Evolutionary conservation across 352 stramenopile genomes (phyloP), one percentile per base, ranked within the genome.

Genomic region (Globisporangium acanthophoron): DNA sequence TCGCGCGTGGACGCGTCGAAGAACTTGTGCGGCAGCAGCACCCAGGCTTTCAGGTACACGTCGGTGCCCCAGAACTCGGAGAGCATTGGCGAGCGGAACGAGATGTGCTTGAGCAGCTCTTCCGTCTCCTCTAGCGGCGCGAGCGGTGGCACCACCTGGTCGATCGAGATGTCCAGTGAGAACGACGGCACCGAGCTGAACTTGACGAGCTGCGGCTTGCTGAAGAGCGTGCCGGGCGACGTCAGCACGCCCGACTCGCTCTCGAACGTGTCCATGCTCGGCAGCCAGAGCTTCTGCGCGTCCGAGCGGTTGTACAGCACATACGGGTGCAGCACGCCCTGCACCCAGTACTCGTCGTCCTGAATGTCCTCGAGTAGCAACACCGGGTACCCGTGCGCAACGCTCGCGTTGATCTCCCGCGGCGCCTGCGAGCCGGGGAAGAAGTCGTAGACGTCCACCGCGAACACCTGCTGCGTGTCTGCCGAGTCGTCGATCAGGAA

Each of bases 11-110:
- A 62, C 0, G 67, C 49, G 29, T 86, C 76, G n/a, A 76, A 87
- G 58, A 90, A 90, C 27, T 73, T 73, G 61, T 87, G 69, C 15
- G 80, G 80, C 45, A 90, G 69, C 61, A 90, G 50, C 24, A 90
- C 65, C 80, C 80, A 90, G 15, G 80, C 80, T 45, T 90, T 84
- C 5, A 90, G 65, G 45, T 63, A 79, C 13, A 90, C 76, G 48
- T 90, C 80, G 1, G 71, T 84, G 16, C 77, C 80, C 80, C 80
- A 90, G 57, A 90, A 90, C 39, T 69, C 27, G 4, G 80, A 90
- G 43, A 90, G 56, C 56, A 71, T 73, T 20, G 65, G 59, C 33
- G 76, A 88, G 33, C 78, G 77, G 70, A 87, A 87, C 41, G 67
- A 65, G 48, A 90, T 71, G 64, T 90, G 80, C 51, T 85, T 80